Conservation (phyloP, 176 grass and related monocot genomes). For the Neostapfia colusana region DNA sequence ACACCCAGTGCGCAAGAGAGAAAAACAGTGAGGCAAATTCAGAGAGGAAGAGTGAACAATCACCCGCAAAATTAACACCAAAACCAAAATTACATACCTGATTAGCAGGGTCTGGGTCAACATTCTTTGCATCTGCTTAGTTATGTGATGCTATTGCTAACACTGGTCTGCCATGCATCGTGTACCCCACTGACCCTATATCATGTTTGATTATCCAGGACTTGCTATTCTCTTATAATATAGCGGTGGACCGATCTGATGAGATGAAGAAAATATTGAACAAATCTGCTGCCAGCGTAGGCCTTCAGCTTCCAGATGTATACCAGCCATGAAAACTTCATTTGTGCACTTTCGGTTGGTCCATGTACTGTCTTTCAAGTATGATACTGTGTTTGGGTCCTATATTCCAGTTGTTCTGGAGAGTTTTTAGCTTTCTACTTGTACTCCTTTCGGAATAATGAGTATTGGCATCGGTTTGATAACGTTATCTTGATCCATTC, state of each 20-base stretch:
- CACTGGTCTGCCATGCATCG: neutral
- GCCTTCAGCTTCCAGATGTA: slow-evolving; percentile 79
- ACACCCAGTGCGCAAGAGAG: too few relatives aligned
- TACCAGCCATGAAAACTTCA: slow-evolving; percentile 52
- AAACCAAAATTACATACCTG: too few relatives aligned
- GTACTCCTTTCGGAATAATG: slow-evolving; percentile 5
- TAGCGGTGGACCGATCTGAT: slow-evolving; percentile 84
- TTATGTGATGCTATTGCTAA: slow-evolving; percentile 16
- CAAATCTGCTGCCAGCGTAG: slow-evolving; percentile 96
- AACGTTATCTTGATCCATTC: neutral
- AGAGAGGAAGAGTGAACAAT: too few relatives aligned
- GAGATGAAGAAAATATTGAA: slow-evolving; percentile 89
- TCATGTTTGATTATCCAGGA: slow-evolving; percentile 53
- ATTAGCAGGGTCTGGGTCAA: too few relatives aligned
- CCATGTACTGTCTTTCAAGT: slow-evolving; percentile 13
- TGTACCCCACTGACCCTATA: slow-evolving; percentile 17
- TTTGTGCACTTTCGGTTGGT: neutral
- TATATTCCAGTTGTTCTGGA: slow-evolving; percentile 15
- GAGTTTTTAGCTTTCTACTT: neutral
- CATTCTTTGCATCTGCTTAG: neutral
- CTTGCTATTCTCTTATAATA: slow-evolving; percentile 85
- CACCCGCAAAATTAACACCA: too few relatives aligned
- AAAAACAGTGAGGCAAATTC: too few relatives aligned
- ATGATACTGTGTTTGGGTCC: neutral
- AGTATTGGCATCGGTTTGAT: neutral